Conservation (phyloP, 306 rosid species). For the Medicago lupulina region DNA sequence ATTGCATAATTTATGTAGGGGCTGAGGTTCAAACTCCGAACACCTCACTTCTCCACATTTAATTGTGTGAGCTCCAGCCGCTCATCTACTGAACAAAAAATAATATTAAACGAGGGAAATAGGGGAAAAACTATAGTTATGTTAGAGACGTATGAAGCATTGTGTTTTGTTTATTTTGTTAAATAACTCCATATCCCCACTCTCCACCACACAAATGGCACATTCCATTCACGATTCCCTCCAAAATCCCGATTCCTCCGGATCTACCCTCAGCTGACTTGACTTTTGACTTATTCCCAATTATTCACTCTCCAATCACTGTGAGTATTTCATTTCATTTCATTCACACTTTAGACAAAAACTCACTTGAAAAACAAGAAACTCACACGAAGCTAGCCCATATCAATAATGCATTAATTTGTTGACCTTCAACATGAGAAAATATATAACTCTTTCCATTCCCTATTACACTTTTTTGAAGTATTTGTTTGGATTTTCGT, state of each 20-base stretch:
- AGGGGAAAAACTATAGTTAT: neutral
- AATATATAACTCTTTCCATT: too few relatives aligned
- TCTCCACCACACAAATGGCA: conserved; percentile 22
- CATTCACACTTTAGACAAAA: conserved; percentile 8
- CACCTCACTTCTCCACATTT: too few relatives aligned
- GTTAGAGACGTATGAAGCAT: neutral
- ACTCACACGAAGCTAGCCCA: neutral
- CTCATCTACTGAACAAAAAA: too few relatives aligned
- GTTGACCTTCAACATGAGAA: too few relatives aligned
- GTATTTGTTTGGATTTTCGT: too few relatives aligned
- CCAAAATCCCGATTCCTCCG: conserved; percentile 16
- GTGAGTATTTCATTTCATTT: neutral
- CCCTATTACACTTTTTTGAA: too few relatives aligned
- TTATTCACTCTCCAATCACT: conserved; percentile 3
- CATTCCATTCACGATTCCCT: conserved; percentile 45
- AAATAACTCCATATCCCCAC: neutral
- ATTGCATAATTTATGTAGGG: too few relatives aligned
- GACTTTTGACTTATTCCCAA: conserved; percentile 11
- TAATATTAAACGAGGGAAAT: neutral
- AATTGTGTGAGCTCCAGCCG: too few relatives aligned
- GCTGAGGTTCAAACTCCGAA: too few relatives aligned
- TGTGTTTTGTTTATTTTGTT: conserved; percentile 9
- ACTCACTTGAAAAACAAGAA: neutral
- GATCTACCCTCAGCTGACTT: neutral
- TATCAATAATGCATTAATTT: neutral